Evolutionary conservation across 257 asterid genomes (phyloP).

Genomic region (Solanum arcanum): DNA sequence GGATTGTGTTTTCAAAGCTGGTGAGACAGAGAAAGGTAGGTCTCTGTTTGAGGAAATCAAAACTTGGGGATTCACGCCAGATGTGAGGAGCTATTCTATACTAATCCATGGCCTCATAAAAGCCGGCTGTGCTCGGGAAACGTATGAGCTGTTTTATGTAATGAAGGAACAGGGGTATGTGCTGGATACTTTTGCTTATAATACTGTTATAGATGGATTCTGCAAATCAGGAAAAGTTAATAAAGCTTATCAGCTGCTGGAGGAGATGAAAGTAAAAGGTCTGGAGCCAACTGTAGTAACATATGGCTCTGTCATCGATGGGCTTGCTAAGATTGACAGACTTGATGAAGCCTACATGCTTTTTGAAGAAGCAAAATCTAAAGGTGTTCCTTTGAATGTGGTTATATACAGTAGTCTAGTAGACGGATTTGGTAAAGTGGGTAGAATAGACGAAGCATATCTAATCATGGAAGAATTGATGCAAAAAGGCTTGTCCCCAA

Average conservation of each 20-base stretch:
- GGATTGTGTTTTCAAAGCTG: constrained; percentile 85
- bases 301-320: constrained; percentile 86
- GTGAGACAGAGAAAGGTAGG: constrained; percentile 74
- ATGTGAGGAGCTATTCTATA: constrained; percentile 82
- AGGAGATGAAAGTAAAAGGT: constrained; percentile 88
- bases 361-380: constrained; percentile 94
- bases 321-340: constrained; percentile 95
- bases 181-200: constrained; percentile 78
- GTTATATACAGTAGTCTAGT: constrained; percentile 81
- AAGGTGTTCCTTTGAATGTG: constrained; percentile 49
- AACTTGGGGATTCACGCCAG: constrained; percentile 49
- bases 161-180: constrained; percentile 89
- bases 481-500: constrained; percentile 66
- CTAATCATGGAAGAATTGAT: constrained; percentile 88
- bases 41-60: constrained; percentile 71
- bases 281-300: constrained; percentile 76
- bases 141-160: constrained; percentile 64
- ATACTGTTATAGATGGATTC: constrained; percentile 84
- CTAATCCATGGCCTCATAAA: constrained; percentile 81
- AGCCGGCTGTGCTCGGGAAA: constrained; percentile 85
- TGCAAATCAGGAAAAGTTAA: constrained; percentile 90
- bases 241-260: constrained; percentile 92
- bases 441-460: constrained; percentile 93
- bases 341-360: constrained; percentile 98
- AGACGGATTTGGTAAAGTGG: constrained; percentile 93